Evolutionary conservation across 2,329 filamentous ascomycete genomes (phyloP), one percentile per base, ranked within the genome.

Genomic region (Aspergillus sojae): DNA sequence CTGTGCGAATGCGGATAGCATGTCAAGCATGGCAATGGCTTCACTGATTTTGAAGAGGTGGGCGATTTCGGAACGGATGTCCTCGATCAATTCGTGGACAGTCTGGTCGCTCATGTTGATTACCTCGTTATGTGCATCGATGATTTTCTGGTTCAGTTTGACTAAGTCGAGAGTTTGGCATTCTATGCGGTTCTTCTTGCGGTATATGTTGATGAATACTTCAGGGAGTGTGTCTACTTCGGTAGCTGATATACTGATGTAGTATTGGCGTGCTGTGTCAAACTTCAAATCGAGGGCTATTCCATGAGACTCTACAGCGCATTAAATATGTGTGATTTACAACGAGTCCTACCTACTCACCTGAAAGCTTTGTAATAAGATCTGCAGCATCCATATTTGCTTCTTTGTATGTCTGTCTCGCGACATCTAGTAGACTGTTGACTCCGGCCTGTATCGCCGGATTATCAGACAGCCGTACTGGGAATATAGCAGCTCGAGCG

Each of bases 401-500:
- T 75, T 98, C 94, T 70, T 95, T 96, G 79, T 95, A 97, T 0
- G 92, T 93, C 71, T 93, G 90, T 5, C 94, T 87, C 39, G 93
- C 92, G 43, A 97, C 91, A 77, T 97, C 94, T 4, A 98, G 86
- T 62, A 97, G 85, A 2, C 92, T 92, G 70, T 92, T 93, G 48
- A 95, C 88, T 0, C 92, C 92, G 53, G 92, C 88, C 85, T 92
- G 68, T 39, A 30, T 10, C 2, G 28, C 14, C 21, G 26, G 5
- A 19, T 41, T 65, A 52, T 23, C 5, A 23, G 30, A n/a, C n/a
- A 52, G n/a, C 14, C 1, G 5, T 21, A 16, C 14, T 11, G 4
- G 9, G 68, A 62, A 21, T 3, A 34, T 5, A 32, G 11, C 48
- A 32, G 3, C 19, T 19, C 16, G n/a, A 12, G 48, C 14, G 28